Percentiles rank a stretch among this genome's conserved stretches.
phyloP scores from a whole-genome alignment of 768 basidiomycete genomes.

The Boletales sp. region DNA sequence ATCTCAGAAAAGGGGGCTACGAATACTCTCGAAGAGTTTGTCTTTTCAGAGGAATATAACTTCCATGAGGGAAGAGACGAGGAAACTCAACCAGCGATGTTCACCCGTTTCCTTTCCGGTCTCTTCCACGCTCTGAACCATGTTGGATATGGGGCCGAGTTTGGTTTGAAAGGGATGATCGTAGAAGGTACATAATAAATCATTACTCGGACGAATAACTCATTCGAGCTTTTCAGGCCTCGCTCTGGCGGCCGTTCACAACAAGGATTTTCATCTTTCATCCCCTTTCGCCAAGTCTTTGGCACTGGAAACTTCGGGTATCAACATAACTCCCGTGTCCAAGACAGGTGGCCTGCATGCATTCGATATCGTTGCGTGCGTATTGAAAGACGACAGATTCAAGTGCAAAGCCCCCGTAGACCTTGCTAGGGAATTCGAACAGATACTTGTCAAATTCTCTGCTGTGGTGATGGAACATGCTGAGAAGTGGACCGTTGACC shows the following conservation, averaged over 20 bases:
- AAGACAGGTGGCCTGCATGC: conserved; percentile 25
- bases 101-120: conserved; percentile 45
- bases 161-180: conserved; percentile 56
- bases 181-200: conserved; percentile 47
- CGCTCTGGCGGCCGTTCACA: conserved; percentile 21
- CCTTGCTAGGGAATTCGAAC: conserved; percentile 20
- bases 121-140: conserved; percentile 65
- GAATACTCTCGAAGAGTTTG: conserved; percentile 22
- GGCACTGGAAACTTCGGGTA: background rate
- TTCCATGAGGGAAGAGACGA: conserved; percentile 11
- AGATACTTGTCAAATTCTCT: background rate
- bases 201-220: background rate
- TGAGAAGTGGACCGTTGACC: conserved; percentile 42
- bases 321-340: background rate
- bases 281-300: conserved; percentile 14
- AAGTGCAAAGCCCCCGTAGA: background rate
- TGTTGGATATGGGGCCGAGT: conserved; percentile 58
- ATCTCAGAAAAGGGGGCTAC: conserved; percentile 15
- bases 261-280: conserved; percentile 28
- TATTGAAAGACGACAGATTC: conserved; percentile 46
- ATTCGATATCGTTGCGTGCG: conserved; percentile 49
- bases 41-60: conserved; percentile 31
- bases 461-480: conserved; percentile 18
- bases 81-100: conserved; percentile 44
- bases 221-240: conserved; percentile 17